Conservation (phyloP, 345 rosid species). For the Leavenworthia alabamica region DNA sequence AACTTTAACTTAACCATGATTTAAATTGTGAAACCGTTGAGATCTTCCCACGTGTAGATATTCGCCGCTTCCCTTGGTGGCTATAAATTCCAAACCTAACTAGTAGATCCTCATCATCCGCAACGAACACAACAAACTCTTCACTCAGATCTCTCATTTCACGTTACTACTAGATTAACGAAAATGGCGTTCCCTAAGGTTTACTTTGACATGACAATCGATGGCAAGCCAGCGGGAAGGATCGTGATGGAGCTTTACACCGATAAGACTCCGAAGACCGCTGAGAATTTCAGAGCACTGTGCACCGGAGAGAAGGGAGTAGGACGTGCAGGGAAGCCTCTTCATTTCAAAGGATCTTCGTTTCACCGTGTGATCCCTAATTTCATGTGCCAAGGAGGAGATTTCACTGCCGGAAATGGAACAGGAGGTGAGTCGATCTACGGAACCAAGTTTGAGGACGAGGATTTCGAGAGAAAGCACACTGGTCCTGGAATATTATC, state of each 20-base stretch:
- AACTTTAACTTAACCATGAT: conserved; percentile 35
- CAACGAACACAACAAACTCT: too few relatives aligned
- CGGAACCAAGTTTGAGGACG: conserved; percentile 60
- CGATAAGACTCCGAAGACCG: conserved; percentile 54
- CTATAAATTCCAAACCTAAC: conserved; percentile 26
- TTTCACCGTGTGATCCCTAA: conserved; percentile 79
- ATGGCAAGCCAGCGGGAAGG: conserved; percentile 41
- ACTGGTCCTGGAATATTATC: conserved; percentile 63
- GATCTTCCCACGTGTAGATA: conserved; percentile 46
- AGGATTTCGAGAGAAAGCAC: conserved; percentile 75
- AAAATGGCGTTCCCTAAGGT: conserved; percentile 54
- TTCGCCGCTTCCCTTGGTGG: conserved; percentile 22
- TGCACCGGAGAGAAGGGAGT: conserved; percentile 74
- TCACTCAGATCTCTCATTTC: background rate
- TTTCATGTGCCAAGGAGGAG: conserved; percentile 92
- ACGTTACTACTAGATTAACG: too few relatives aligned
- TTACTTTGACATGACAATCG: conserved; percentile 55
- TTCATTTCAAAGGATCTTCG: conserved; percentile 69
- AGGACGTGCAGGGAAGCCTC: conserved; percentile 55
- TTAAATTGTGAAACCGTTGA: background rate
- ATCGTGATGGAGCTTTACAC: conserved; percentile 66
- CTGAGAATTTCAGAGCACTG: conserved; percentile 79
- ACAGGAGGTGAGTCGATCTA: conserved; percentile 85
- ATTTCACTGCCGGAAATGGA: conserved; percentile 73
- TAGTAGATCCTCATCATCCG: conserved; percentile 19